Base-by-base conservation (phyloP, 2,329 filamentous ascomycete genomes). In the Colletotrichum orbiculare region DNA sequence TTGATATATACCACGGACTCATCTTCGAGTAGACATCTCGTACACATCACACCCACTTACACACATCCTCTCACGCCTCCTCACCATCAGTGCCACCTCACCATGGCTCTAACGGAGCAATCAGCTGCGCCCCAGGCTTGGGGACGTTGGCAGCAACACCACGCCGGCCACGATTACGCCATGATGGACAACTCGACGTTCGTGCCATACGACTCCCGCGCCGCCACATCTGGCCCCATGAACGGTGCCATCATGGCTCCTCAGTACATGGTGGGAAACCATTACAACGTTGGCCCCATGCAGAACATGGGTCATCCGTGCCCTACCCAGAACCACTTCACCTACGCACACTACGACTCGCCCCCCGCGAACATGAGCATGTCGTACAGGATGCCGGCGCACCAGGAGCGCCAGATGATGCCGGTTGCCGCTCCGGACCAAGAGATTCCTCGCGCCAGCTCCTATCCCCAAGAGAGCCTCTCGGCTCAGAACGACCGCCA, bases 141-240 rank as follows among this genome's bases (percentile, higher is more conserved):
- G 87, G 82, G 79, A 71, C 84, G 84, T 69, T 87, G 85, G 83
- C 76, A 81, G 68, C 75, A 86, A 46, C 80, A 85, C 48, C 77
- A 77, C 47, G 68, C 72, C 8, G 69, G 67, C 50, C 43, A 71
- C 33, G 82, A 83, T 42, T 86, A 84, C 70, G 67, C 72, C 64
- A 79, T 85, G 73, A 82, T 87, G 78, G 82, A 83, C 52, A 70
- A 77, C 34, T 76, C 79, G 15, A 72, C 75, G 33, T 77, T 86
- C 68, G 76, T 87, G 69, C 77, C 79, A 8, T 88, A 85, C 74
- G 82, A 85, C 70, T 76, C 81, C 8, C 79, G 81, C 67, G 67
- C 76, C 10, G 70, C 75, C 49, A 72, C 73, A 48, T 67, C 79
- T 53, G 72, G 77, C 54, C 76, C 79, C 12, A 70, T 83, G 43